These are phyloP conservation scores for Tilletia caries DNA, from an alignment of 1,284 basidiomycete genomes.

Conservation along the genomic window DNA sequence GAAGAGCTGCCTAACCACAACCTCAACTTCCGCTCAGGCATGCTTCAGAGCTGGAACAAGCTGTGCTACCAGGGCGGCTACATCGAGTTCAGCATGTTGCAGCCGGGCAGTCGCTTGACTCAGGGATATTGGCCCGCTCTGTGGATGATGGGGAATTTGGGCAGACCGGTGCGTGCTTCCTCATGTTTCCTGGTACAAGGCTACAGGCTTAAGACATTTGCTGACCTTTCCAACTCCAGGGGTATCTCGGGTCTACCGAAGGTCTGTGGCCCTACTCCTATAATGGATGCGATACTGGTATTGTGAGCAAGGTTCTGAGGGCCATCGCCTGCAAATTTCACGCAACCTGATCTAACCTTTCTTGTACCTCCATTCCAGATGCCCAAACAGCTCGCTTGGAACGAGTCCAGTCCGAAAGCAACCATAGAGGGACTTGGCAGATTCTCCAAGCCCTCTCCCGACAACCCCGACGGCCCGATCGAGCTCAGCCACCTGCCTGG, in stretches of 20 bases:
- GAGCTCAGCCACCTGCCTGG: conserved; percentile 18
- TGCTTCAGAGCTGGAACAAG: conserved; percentile 53
- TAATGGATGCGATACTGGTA: conserved; percentile 23
- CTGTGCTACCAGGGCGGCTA: conserved; percentile 31
- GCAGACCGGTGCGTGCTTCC: not conserved
- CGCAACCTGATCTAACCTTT: not conserved
- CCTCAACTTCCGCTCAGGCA: conserved; percentile 49
- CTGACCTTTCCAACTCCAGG: conserved; percentile 12
- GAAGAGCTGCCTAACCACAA: conserved; percentile 38
- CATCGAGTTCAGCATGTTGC: conserved; percentile 25
- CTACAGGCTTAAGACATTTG: not conserved
- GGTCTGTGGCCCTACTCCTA: conserved; percentile 28
- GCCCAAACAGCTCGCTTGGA: conserved; percentile 20
- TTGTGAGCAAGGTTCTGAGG: conserved; percentile 5
- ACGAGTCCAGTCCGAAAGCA: conserved; percentile 14
- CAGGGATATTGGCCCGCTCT: conserved; percentile 26
- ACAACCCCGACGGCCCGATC: conserved; percentile 13
- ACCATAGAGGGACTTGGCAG: conserved; percentile 18
- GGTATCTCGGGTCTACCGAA: conserved; percentile 23
- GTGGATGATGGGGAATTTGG: conserved; percentile 27
- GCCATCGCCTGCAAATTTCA: too few species aligned
- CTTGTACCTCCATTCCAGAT: not conserved
- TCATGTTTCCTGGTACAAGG: not conserved
- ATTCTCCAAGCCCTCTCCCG: conserved; percentile 10
- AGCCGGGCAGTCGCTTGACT: conserved; percentile 18